Percentiles rank a stretch among this genome's conserved stretches.
Evolutionary conservation across 306 rosid genomes (phyloP).

Genomic region (Lupinus albus): DNA sequence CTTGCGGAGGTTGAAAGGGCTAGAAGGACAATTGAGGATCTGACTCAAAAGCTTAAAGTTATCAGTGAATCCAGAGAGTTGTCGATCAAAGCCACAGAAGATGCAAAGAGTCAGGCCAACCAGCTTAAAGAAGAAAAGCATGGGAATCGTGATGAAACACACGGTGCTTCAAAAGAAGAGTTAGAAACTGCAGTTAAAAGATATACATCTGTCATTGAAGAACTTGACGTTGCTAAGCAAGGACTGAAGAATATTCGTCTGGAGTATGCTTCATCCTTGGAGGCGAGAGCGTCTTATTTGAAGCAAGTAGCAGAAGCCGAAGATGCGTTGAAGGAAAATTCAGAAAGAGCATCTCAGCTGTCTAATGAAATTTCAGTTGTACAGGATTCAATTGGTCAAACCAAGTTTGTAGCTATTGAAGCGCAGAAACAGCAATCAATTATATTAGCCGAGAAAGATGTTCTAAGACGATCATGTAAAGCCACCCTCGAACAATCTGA

Average conservation of each 20-base stretch:
- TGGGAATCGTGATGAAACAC: constrained; percentile 47
- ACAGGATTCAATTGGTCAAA: constrained; percentile 73
- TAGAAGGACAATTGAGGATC: constrained; percentile 61
- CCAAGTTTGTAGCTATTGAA: constrained; percentile 67
- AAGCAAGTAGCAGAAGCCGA: constrained; percentile 73
- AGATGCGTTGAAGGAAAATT: constrained; percentile 59
- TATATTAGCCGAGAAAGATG: constrained; percentile 73
- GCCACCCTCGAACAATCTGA: constrained; percentile 67
- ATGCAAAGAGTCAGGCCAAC: constrained; percentile 62
- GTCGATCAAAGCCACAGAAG: constrained; percentile 63
- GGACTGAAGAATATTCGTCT: constrained; percentile 71
- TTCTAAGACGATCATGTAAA: constrained; percentile 68
- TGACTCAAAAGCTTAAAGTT: constrained; percentile 62
- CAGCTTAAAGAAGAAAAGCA: constrained; percentile 64
- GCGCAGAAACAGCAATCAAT: constrained; percentile 73
- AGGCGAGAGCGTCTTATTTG: constrained; percentile 59
- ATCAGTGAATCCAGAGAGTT: constrained; percentile 70
- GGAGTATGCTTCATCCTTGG: constrained; percentile 69
- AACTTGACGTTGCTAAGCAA: constrained; percentile 84
- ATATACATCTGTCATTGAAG: constrained; percentile 61
- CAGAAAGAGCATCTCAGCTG: constrained; percentile 64
- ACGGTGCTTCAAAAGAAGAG: constrained; percentile 71
- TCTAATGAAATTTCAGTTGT: constrained; percentile 73
- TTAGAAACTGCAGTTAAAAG: constrained; percentile 67
- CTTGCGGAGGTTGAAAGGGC: constrained; percentile 79